Base-by-base conservation (phyloP, 495 filamentous ascomycete species). In the Darksidea phi region DNA sequence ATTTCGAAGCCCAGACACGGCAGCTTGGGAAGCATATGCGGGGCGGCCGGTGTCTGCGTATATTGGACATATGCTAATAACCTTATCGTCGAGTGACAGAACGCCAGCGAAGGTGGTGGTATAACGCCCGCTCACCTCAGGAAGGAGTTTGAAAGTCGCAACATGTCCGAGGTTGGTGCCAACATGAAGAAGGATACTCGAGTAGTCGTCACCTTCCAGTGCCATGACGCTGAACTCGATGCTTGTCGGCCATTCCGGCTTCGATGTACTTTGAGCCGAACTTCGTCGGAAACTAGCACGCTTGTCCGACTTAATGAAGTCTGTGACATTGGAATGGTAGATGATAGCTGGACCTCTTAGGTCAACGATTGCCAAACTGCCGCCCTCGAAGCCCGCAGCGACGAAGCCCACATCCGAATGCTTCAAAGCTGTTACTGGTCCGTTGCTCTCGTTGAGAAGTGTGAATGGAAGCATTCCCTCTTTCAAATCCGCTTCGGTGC, bases 141-240 rank as follows among this genome's bases (percentile, higher is more conserved):
- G 94, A 7, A 97, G 75, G 17, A 98, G 77, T 74, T 94, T 96
- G 75, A 97, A 92, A 0, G 94, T 97, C 18, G 84, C 84, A 26
- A 97, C 75, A 57, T 86, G 86, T 20, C 94, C 94, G 36, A 84
- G 67, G 66, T 87, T 91, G 0, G 93, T 97, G 10, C 95, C 94
- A 3, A 94, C 87, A 67, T 97, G 96, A 64, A 92, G 87, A 47
- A 87, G 84, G 54, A 98, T 95, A 65, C 89, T 95, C 6, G 93
- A 96, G 68, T 95, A 98, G 61, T 89, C 82, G 73, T 97, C 93
- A 0, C 87, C 89, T 45, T 97, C 94, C 18, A 96, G 76, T 12
- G 87, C 94, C 84, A 98, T 86, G 26, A 97, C 89, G 58, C 89
- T 90, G 77, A 97, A 98, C 72, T 96, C 89, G 11, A 97, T 80